Evolutionary conservation across 805 yeast species (phyloP).

Genomic region (Candida pini): DNA sequence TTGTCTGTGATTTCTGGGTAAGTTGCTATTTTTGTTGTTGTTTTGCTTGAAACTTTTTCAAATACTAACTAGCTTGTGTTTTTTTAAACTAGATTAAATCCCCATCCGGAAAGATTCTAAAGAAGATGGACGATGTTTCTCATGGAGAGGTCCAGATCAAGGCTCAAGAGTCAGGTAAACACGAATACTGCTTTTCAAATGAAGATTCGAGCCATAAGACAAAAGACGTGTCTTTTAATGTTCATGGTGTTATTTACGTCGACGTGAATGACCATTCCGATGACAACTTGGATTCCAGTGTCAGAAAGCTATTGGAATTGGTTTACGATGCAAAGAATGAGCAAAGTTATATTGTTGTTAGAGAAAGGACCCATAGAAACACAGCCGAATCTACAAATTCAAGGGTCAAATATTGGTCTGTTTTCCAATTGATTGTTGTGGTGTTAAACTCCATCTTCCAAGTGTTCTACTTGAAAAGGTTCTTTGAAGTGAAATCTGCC

Average conservation of each 20-base stretch:
- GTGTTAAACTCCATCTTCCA: slow-evolving; percentile 86
- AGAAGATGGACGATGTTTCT: slow-evolving; percentile 49
- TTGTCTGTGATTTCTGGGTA: slow-evolving; percentile 61
- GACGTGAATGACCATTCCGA: slow-evolving; percentile 62
- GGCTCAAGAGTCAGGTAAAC: slow-evolving; percentile 67
- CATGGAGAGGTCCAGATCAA: slow-evolving; percentile 75
- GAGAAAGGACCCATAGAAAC: slow-evolving; percentile 97
- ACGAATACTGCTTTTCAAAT: slow-evolving; percentile 86
- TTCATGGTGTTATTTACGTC: slow-evolving; percentile 86
- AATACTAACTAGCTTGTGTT: slow-evolving; percentile 1
- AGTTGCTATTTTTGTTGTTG: slow-evolving; percentile 5
- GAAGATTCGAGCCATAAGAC: slow-evolving; percentile 67
- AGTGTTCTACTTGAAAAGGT: slow-evolving; percentile 87
- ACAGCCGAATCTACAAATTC: slow-evolving; percentile 97
- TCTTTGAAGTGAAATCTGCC: slow-evolving; percentile 89
- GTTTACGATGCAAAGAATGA: slow-evolving; percentile 89
- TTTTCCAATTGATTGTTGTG: slow-evolving; percentile 84
- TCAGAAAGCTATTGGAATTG: slow-evolving; percentile 65
- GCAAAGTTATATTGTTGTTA: slow-evolving; percentile 84
- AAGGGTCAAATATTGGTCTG: slow-evolving; percentile 97
- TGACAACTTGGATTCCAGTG: slow-evolving; percentile 79
- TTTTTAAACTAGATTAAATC: slow-evolving; percentile 16
- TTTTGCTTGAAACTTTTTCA: neutral
- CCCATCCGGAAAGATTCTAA: slow-evolving; percentile 44
- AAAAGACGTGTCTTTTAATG: slow-evolving; percentile 91